Base-by-base conservation (phyloP, 371 early-diverging fungal species). In the Mortierella sp. region DNA sequence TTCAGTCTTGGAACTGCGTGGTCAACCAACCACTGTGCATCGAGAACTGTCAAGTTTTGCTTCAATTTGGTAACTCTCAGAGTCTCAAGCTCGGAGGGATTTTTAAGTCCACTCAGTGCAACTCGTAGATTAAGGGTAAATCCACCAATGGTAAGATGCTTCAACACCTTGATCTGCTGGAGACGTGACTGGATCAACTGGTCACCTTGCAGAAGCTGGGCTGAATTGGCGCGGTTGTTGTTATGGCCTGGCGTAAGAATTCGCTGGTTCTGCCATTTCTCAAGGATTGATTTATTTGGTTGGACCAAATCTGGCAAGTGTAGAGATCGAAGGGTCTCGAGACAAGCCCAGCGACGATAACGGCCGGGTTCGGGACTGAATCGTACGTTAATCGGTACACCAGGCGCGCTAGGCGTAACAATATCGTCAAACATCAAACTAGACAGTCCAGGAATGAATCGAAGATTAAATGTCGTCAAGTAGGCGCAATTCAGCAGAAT, bases 1-100 rank as follows among this genome's bases (percentile, higher is more conserved):
- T 53, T 47, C 1, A 78, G 59, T 7, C 54, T 51, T 0, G 79
- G 79, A 1, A 63, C 62, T 23, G 66, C 79, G 8, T 49, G 59
- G 5, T 73, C 67, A 12, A 78, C 29, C 47, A 78, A 47, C 79
- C 79, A 72, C 10, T 69, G 72, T 1, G 66, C 73, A 47, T 78
- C 79, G 1, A 7, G 23, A 8, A 31, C 29, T 15, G 66, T 69
- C 67, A 78, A 35, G 8, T 58, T 43, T 5, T 51, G 43, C 56
- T 63, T 72, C 59, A 73, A 23, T 26, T 61, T 64, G 12, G 72
- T 78, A 31, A 78, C 61, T 6, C 64, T 56, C 28, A 78, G 57
- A 10, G 63, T 62, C 61, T 69, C 61, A 35, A 78, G 70, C 13
- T 58, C 61, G 12, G 49, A 54, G 1, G 70, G 55, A 9, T 35